Evolutionary conservation across 2,329 filamentous ascomycete genomes (phyloP).

Genomic region (Colletotrichum echinochloae): DNA sequence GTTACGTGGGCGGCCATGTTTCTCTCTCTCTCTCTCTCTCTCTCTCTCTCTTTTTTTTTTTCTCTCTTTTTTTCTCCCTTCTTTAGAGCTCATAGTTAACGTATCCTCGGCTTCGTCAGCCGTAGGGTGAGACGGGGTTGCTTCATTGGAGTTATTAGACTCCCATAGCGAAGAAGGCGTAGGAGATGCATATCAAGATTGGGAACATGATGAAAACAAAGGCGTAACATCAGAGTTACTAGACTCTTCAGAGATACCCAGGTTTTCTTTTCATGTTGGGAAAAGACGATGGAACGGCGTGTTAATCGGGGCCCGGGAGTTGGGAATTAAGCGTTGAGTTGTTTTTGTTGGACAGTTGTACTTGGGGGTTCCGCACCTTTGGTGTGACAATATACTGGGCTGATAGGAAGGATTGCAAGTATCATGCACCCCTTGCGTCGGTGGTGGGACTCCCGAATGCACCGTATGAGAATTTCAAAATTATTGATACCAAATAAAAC

Average conservation of each 20-base stretch:
- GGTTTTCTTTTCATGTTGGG: background rate
- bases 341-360: conserved; percentile 1
- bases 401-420: conserved; percentile 36
- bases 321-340: conserved; percentile 25
- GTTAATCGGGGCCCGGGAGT: conserved; percentile 23
- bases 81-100: background rate
- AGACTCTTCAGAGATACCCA: conserved; percentile 42
- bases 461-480: conserved; percentile 32
- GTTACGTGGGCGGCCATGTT: background rate
- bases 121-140: background rate
- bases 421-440: conserved; percentile 39
- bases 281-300: conserved; percentile 6
- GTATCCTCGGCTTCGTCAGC: background rate
- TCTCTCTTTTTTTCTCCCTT: background rate
- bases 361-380: background rate
- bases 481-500: conserved; percentile 33
- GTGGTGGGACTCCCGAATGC: conserved; percentile 17
- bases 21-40: background rate
- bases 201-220: background rate
- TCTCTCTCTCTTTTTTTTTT: background rate
- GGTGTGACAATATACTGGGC: conserved; percentile 18
- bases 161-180: background rate
- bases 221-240: conserved; percentile 43
- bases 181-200: background rate
- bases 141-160: conserved; percentile 34